A percentile compares a stretch with the other conserved stretches of the same genome.
These are phyloP conservation scores for Centella asiatica DNA, from an alignment of 129 eudicot genomes.

Conservation along the genomic window DNA sequence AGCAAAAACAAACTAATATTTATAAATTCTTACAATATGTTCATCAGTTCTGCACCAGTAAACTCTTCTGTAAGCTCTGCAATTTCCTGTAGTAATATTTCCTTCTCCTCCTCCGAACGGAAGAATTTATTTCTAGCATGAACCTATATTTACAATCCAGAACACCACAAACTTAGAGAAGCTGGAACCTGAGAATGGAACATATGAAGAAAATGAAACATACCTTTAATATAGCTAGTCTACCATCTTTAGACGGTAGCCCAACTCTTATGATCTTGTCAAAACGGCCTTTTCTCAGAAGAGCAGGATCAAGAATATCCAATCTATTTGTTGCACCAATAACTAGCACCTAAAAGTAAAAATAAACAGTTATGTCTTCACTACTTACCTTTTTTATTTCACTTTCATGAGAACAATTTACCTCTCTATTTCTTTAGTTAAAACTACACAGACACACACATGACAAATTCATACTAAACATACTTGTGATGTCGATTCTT, in stretches of 20 bases:
- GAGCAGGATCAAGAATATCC: slow-evolving; percentile 98
- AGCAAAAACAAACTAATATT: slow-evolving; percentile 5
- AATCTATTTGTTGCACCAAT: slow-evolving; percentile 95
- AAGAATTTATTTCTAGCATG: slow-evolving; percentile 87
- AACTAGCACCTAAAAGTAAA: slow-evolving; percentile 53
- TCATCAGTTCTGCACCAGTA: slow-evolving; percentile 96
- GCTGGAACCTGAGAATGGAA: background rate
- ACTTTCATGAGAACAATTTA: slow-evolving; percentile 1
- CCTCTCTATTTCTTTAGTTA: background rate
- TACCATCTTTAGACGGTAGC: slow-evolving; percentile 85
- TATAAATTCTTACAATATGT: slow-evolving; percentile 50
- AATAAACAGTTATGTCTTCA: background rate
- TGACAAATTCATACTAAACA: background rate
- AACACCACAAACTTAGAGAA: slow-evolving; percentile 11
- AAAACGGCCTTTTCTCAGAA: slow-evolving; percentile 87
- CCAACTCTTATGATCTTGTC: slow-evolving; percentile 95
- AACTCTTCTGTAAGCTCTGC: slow-evolving; percentile 80
- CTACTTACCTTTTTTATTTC: background rate
- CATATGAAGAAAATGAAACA: background rate
- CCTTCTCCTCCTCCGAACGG: slow-evolving; percentile 83
- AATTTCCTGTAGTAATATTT: slow-evolving; percentile 61
- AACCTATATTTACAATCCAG: slow-evolving; percentile 35
- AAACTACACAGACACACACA: background rate
- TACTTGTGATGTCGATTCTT: slow-evolving; percentile 81
- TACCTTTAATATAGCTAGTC: slow-evolving; percentile 88